Conservation (phyloP, 345 rosid genomes). For the Eucalyptus albens region DNA sequence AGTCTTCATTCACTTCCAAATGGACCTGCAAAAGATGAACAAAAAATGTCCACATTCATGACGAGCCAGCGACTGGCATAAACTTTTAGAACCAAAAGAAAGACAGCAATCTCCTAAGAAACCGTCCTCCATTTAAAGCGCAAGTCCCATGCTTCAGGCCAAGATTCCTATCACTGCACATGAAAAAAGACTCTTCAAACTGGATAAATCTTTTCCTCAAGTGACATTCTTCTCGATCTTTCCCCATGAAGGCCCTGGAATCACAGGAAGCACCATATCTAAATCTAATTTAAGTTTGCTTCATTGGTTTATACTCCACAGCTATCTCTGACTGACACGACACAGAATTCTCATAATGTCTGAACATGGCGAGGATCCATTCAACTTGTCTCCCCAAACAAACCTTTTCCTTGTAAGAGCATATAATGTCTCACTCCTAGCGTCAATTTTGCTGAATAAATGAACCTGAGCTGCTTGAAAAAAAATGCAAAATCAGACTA, state of each 20-base stretch:
- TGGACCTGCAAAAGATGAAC: conserved; percentile 54
- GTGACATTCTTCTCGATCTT: not conserved
- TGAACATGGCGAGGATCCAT: not conserved
- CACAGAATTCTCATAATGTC: not conserved
- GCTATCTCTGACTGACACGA: not conserved
- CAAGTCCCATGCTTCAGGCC: not conserved
- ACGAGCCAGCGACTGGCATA: conserved; percentile 21
- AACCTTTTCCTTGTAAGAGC: not conserved
- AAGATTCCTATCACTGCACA: not conserved
- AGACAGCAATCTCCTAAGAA: conserved; percentile 20
- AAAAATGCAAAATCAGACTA: not conserved
- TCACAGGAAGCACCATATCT: not conserved
- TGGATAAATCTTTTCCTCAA: not conserved
- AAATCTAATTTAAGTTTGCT: not conserved
- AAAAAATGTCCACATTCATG: conserved; percentile 29
- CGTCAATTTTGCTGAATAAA: not conserved
- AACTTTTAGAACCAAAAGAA: conserved; percentile 27
- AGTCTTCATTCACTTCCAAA: conserved; percentile 22
- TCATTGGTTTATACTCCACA: not conserved
- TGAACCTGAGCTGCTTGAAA: not conserved
- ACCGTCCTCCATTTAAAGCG: not conserved
- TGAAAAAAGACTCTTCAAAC: not conserved
- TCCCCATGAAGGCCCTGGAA: not conserved
- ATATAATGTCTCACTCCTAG: not conserved
- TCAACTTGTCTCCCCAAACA: not conserved